These are phyloP conservation scores for Podila horticola DNA, from an alignment of 192 early-diverging fungal species.

Conservation along the genomic window DNA sequence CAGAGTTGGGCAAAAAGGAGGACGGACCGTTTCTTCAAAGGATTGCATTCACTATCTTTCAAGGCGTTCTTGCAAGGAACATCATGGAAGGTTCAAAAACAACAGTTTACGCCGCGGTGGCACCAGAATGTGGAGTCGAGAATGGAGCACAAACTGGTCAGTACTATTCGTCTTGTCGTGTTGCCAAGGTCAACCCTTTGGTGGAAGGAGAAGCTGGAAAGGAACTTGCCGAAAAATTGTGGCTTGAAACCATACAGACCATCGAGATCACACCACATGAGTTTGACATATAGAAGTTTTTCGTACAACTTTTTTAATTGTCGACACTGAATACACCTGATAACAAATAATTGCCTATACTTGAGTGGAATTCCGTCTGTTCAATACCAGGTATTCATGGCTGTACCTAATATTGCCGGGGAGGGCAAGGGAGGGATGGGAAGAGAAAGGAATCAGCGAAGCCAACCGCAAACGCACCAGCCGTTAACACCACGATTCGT, in stretches of 20 bases:
- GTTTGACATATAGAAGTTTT: not conserved
- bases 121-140: slow-evolving; percentile 17
- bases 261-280: not conserved
- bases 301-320: too few species aligned
- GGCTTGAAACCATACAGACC: slow-evolving; percentile 6
- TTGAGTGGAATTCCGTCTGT: too few species aligned
- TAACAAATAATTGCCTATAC: too few species aligned
- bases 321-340: too few species aligned
- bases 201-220: slow-evolving; percentile 8
- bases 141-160: slow-evolving; percentile 10
- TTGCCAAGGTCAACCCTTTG: not conserved
- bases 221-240: slow-evolving; percentile 12
- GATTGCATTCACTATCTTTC: not conserved
- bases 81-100: slow-evolving; percentile 15
- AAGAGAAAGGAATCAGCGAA: too few species aligned
- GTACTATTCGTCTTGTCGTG: slow-evolving; percentile 8
- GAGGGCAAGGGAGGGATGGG: too few species aligned
- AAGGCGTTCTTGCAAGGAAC: not conserved
- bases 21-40: not conserved
- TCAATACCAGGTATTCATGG: too few species aligned
- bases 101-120: slow-evolving; percentile 2
- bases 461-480: too few species aligned
- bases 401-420: too few species aligned
- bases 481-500: too few species aligned
- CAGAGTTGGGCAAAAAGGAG: not conserved